Conservation (phyloP, 805 yeast species). For the Candida pseudofarinosa region DNA sequence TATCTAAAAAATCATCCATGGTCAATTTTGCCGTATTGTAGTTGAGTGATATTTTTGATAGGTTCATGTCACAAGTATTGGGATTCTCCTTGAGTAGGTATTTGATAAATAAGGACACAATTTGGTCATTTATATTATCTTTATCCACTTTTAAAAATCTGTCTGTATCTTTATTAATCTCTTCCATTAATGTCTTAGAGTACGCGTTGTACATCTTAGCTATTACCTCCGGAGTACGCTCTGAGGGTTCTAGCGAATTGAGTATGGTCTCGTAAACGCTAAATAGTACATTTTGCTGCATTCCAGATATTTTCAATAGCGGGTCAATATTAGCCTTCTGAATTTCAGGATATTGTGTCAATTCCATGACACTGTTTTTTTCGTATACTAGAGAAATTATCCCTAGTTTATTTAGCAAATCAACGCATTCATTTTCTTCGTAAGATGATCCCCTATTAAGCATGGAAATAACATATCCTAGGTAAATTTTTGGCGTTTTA, state of each 20-base stretch:
- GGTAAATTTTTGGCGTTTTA: conserved; percentile 28
- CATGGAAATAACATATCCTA: conserved; percentile 33
- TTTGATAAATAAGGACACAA: conserved; percentile 20
- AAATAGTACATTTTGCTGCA: conserved; percentile 17
- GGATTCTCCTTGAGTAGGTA: conserved; percentile 22
- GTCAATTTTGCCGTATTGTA: conserved; percentile 27
- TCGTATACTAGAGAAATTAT: conserved; percentile 24
- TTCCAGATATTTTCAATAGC: conserved; percentile 16
- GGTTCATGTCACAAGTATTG: conserved; percentile 11
- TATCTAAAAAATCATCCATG: conserved; percentile 18
- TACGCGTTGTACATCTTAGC: conserved; percentile 19
- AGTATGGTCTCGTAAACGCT: conserved; percentile 23
- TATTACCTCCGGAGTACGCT: conserved; percentile 15
- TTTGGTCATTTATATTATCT: conserved; percentile 12
- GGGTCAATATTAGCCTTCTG: conserved; percentile 31
- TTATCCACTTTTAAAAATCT: neutral
- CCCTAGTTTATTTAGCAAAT: conserved; percentile 22
- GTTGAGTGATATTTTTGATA: conserved; percentile 8
- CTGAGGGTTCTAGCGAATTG: conserved; percentile 10
- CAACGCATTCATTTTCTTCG: conserved; percentile 10
- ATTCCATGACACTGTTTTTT: conserved; percentile 8
- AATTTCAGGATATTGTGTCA: conserved; percentile 9
- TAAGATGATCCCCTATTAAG: conserved; percentile 12
- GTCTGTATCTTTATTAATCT: neutral
- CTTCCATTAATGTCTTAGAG: conserved; percentile 1